Conservation (phyloP, 257 asterid genomes). For the Ilex aquifolium region DNA sequence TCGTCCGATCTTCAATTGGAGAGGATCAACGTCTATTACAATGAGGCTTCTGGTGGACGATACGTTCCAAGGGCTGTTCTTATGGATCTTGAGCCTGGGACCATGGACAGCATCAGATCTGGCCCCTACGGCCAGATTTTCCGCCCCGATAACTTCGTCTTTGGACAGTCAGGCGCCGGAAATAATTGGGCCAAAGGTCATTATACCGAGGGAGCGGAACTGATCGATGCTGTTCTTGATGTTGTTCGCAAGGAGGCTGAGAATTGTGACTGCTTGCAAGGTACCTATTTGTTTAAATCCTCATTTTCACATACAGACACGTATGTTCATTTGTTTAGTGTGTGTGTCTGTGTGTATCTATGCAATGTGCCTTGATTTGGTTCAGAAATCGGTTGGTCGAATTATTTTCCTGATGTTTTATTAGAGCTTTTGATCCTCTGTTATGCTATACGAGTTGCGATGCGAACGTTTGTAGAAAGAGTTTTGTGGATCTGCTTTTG, state of each 20-base stretch:
- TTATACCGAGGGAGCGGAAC: slow-evolving; percentile 65
- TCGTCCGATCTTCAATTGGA: slow-evolving; percentile 41
- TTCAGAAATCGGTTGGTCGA: too few relatives aligned
- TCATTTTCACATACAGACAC: background rate
- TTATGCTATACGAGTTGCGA: too few relatives aligned
- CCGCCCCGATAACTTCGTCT: slow-evolving; percentile 57
- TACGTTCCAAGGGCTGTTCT: slow-evolving; percentile 63
- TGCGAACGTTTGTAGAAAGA: too few relatives aligned
- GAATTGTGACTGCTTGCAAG: slow-evolving; percentile 67
- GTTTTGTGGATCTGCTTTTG: too few relatives aligned
- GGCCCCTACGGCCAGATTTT: slow-evolving; percentile 59
- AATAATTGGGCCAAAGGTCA: slow-evolving; percentile 73
- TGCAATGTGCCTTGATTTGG: background rate
- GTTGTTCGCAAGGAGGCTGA: slow-evolving; percentile 69
- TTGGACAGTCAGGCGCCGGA: slow-evolving; percentile 63
- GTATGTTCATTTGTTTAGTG: background rate
- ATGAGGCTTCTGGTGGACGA: slow-evolving; percentile 60
- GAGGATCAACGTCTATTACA: slow-evolving; percentile 53
- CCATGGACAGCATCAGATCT: slow-evolving; percentile 59
- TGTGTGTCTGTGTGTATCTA: background rate
- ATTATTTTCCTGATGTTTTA: background rate
- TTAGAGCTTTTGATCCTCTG: too few relatives aligned
- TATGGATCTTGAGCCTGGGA: slow-evolving; percentile 70
- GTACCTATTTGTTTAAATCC: slow-evolving; percentile 14
- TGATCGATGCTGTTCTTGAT: slow-evolving; percentile 63